Evolutionary conservation across 306 rosid species (phyloP), one percentile per base, ranked within the genome.

Genomic region (Quercus berberidifolia): DNA sequence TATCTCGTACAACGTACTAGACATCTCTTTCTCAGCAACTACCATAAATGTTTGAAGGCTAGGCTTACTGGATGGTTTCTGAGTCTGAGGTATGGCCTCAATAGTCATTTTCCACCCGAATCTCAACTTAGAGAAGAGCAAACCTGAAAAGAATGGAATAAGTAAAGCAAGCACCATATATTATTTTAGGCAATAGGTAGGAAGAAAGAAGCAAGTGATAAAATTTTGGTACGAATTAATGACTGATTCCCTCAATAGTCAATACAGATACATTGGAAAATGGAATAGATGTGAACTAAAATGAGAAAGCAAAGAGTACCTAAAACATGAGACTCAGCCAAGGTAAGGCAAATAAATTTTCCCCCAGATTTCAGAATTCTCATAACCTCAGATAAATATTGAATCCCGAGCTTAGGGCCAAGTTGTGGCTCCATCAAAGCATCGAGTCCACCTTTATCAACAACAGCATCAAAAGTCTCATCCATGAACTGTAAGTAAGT

Each of bases 361-460:
- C 98, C 97, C 64, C 93, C 94, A n/a, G 89, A 80, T 84, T 87
- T 90, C 68, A 92, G 76, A 79, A 92, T 87, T 87, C 98, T 91
- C 89, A 41, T 41, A 55, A 92, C 99, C 99, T 95, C 96, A 0
- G 91, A 84, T 28, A 95, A 85, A 85, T 91, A 95, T 81, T 85
- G 91, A 63, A 77, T 87, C 69, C 99, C 99, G 64, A 95, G 70
- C 78, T 85, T 88, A 17, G 96, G 79, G n/a, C 99, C 99, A 74
- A 79, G 87, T 75, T 92, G 89, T 6, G 99, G 99, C 83, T 95
- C 99, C 99, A 92, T 95, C 55, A 95, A 82, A 79, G 99, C 99
- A 82, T 95, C 99, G 88, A 95, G 81, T 65, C 97, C 99, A 75
- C 99, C 99, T 88, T 95, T 95, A 78, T 95, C 99, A 78, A 95